A percentile compares a stretch with the other conserved stretches of the same genome.
Conservation (phyloP, 192 early-diverging fungal species). For the Spizellomyces sp. region DNA sequence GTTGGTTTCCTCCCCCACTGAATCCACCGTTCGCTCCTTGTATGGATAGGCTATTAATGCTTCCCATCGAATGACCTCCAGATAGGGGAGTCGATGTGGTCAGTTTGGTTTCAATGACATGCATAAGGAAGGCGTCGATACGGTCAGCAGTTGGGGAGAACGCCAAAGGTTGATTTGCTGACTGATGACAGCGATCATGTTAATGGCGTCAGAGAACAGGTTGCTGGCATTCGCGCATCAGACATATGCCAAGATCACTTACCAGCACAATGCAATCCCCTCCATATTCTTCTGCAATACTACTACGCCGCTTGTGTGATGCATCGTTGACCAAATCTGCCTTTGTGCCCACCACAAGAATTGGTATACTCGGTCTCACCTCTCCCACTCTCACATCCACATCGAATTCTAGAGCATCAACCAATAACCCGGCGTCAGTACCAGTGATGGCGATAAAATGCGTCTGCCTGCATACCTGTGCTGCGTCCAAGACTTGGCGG, state of each 20-base stretch:
- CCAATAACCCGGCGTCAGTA: no score
- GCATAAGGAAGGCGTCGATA: conserved; percentile 17
- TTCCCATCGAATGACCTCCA: neutral
- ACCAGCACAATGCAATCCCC: conserved; percentile 28
- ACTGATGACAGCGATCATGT: neutral
- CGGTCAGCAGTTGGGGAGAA: conserved; percentile 15
- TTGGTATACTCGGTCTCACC: conserved; percentile 15
- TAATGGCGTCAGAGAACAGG: no score
- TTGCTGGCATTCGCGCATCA: neutral
- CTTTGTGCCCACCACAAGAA: conserved; percentile 40
- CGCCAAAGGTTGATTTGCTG: conserved; percentile 1
- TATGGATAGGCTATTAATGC: neutral
- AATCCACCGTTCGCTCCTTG: neutral
- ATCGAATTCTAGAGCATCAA: conserved; percentile 6
- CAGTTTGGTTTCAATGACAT: conserved; percentile 15
- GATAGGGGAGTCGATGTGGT: neutral
- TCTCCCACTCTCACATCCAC: conserved; percentile 29
- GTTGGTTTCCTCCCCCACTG: neutral
- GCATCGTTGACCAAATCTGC: conserved; percentile 16
- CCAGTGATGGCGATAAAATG: no score
- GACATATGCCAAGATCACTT: neutral
- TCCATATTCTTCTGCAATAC: conserved; percentile 31
- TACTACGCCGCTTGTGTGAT: conserved; percentile 2
- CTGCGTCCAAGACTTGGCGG: neutral
- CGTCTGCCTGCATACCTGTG: no score